These are phyloP conservation scores for Suhomyces sp. DNA, from an alignment of 805 yeast genomes.

Conservation along the genomic window DNA sequence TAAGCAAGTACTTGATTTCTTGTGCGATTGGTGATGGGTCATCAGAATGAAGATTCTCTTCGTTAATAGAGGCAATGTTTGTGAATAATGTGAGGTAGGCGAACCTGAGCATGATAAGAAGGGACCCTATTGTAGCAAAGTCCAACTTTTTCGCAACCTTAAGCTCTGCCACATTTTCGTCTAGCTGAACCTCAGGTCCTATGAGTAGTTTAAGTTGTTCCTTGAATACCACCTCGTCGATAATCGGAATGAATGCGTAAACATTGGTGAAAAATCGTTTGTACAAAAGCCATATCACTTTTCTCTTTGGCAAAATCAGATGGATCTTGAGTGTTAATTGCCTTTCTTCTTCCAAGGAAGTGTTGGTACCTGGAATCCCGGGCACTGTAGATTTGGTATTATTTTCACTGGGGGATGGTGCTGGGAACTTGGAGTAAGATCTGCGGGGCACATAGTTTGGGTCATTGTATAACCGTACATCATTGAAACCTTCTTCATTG, in stretches of 20 bases:
- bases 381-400: not conserved
- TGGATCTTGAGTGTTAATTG: conserved; percentile 19
- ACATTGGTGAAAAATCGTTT: conserved; percentile 27
- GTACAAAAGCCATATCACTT: conserved; percentile 25
- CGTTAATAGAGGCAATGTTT: conserved; percentile 10
- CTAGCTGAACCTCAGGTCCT: conserved; percentile 14
- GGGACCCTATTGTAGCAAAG: conserved; percentile 19
- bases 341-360: conserved; percentile 15
- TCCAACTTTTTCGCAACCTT: conserved; percentile 16
- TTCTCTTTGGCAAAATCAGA: conserved; percentile 22
- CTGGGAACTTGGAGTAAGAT: not conserved
- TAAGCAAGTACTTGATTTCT: conserved; percentile 18
- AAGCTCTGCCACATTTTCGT: conserved; percentile 12
- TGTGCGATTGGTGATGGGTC: conserved; percentile 12
- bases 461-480: conserved; percentile 8
- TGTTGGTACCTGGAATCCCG: conserved; percentile 1
- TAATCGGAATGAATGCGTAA: conserved; percentile 26
- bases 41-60: no score
- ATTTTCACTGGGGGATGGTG: not conserved
- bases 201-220: conserved; percentile 18
- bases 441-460: conserved; percentile 1
- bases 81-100: conserved; percentile 22
- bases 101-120: conserved; percentile 22
- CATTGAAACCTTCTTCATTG: conserved; percentile 10
- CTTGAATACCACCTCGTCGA: conserved; percentile 27